Percentiles rank a stretch among this genome's conserved stretches.
phyloP scores from a whole-genome alignment of 2,329 filamentous ascomycete genomes.

The Camillea tinctor region DNA sequence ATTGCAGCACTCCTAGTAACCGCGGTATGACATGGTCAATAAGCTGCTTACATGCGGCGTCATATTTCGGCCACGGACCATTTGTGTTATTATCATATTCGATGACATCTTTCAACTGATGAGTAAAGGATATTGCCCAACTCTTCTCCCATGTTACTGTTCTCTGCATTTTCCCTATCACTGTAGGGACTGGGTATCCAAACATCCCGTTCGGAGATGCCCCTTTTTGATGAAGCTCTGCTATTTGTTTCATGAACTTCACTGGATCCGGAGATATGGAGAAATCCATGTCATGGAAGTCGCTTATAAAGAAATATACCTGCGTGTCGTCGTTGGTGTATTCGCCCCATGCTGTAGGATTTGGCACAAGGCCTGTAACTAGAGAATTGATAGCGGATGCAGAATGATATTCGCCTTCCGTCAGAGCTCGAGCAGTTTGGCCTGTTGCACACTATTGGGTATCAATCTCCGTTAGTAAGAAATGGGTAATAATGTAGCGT shows the following conservation, averaged over 20 bases:
- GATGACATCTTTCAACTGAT: constrained; percentile 28
- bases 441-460: constrained; percentile 11
- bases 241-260: background rate
- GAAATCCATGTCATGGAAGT: background rate
- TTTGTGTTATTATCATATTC: constrained; percentile 33
- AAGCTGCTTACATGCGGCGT: constrained; percentile 19
- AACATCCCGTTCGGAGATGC: constrained; percentile 33
- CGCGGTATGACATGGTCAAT: constrained; percentile 32
- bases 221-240: constrained; percentile 12
- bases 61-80: constrained; percentile 32
- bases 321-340: background rate
- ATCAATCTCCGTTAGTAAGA: background rate
- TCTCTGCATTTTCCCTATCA: constrained; percentile 36
- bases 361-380: constrained; percentile 13
- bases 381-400: too few species aligned
- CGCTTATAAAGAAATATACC: background rate
- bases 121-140: constrained; percentile 39
- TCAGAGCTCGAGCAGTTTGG: too few species aligned
- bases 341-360: constrained; percentile 10
- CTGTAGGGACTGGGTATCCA: constrained; percentile 37
- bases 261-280: background rate
- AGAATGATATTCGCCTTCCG: constrained; percentile 12
- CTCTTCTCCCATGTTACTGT: too few species aligned
- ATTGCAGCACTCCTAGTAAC: constrained; percentile 25
- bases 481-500: background rate